Evolutionary conservation across 768 basidiomycete species (phyloP).

Genomic region (Stropharia rugosoannulata): DNA sequence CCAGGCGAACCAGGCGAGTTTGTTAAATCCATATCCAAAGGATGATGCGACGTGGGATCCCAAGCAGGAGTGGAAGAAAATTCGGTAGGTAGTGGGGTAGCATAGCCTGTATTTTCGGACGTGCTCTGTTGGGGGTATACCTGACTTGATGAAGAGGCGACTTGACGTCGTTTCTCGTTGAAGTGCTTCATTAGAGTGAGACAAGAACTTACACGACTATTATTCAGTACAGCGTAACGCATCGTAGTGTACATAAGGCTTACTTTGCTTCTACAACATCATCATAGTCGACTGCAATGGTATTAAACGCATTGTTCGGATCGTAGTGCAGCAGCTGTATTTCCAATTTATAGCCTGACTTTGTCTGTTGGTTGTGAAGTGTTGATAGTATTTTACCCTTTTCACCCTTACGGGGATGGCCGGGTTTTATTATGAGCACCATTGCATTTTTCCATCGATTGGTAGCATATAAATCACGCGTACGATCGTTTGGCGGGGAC

Average conservation of each 20-base stretch:
- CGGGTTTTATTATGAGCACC: neutral
- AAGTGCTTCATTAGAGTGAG: neutral
- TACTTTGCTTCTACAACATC: constrained; percentile 7
- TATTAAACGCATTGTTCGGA: constrained; percentile 2
- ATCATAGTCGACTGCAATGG: constrained; percentile 7
- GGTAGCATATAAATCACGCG: neutral
- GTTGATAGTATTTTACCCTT: constrained; percentile 7
- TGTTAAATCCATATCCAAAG: neutral
- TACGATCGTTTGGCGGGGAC: neutral
- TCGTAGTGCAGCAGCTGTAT: constrained; percentile 3
- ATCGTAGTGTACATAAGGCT: neutral
- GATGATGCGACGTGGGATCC: neutral
- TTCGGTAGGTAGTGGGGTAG: neutral
- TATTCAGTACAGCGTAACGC: neutral
- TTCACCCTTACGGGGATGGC: constrained; percentile 2
- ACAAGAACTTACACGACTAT: neutral
- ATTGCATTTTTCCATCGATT: neutral
- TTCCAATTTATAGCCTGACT: neutral
- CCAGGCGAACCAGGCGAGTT: neutral
- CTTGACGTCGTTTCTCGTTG: too few species aligned
- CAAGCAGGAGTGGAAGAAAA: neutral
- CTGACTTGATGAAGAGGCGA: too few species aligned
- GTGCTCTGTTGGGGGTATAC: too few species aligned
- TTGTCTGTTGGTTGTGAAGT: neutral
- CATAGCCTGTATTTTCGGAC: neutral